Base-by-base conservation (phyloP, 352 stramenopile genomes). In the Globisporangium okanoganense region DNA sequence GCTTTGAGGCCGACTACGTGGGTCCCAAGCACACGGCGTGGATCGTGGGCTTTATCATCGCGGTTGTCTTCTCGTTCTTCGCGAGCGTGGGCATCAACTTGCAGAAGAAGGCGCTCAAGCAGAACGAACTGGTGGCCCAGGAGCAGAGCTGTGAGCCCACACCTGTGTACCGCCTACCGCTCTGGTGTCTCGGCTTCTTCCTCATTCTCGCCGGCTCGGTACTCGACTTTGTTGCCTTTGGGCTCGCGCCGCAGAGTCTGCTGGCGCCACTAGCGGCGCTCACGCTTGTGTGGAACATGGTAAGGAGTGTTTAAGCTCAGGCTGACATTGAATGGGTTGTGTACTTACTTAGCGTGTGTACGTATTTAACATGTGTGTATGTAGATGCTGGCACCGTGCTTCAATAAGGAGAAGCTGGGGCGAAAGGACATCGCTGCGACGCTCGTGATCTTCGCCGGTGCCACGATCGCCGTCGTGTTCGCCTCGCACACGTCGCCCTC, bases 221-320 rank as follows among this genome's bases (percentile, higher is more conserved):
- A 4, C 69, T 97, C 40, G 91, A 97, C 65, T 97, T 97, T 72
- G 77, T 97, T 4, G 90, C 90, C 0, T 96, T 97, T 36, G 90
- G 91, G 0, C 62, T 97, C 16, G 90, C 90, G 6, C 90, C 91
- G 7, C 87, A 96, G 70, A 96, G 84, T 54, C 64, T 97, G 0
- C 56, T 97, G 43, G 89, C 87, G 1, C 90, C 90, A 1, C 59
- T 97, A 0, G 91, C 88, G 2, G 89, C 90, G 8, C 73, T 97
- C n/a, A 95, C 87, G 40, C 78, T 97, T 12, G 91, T 97, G 18
- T 97, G 88, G 83, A 97, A 97, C 67, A 92, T 97, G 71, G 74
- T 94, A 56, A 45, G 58, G 13, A 58, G 16, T 6, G 7, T 18
- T 24, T 5, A 24, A 13, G 40, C 10, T 47, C 18, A 43, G 36